These are phyloP conservation scores for Melanomma pulvis-pyrius DNA, from an alignment of 495 filamentous ascomycete species.

Conservation along the genomic window DNA sequence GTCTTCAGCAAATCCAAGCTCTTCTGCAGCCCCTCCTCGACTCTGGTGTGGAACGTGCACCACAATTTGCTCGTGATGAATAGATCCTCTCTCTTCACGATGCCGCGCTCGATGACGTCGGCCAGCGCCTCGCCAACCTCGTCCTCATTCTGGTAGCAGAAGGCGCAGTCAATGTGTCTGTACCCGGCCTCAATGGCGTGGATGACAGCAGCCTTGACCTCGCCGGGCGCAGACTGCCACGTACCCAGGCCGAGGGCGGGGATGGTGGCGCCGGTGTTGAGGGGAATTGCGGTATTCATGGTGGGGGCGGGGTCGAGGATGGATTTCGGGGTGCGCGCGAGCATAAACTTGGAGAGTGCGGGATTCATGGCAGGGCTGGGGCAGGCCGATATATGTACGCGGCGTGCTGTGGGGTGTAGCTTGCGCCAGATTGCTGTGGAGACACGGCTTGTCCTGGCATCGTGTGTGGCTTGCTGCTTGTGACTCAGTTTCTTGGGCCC, in stretches of 20 bases:
- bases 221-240: constrained; percentile 71
- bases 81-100: constrained; percentile 72
- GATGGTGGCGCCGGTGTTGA: constrained; percentile 77
- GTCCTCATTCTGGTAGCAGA: constrained; percentile 52
- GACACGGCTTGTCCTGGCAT: too few relatives aligned
- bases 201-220: constrained; percentile 50
- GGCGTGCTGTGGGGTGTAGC: not conserved
- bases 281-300: constrained; percentile 58
- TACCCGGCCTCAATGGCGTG: constrained; percentile 47
- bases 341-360: constrained; percentile 41
- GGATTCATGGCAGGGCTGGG: constrained; percentile 40
- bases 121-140: constrained; percentile 57
- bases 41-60: constrained; percentile 73
- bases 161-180: constrained; percentile 48
- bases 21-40: constrained; percentile 68
- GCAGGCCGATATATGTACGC: constrained; percentile 2
- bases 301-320: constrained; percentile 42
- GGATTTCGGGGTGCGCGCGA: constrained; percentile 37
- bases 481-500: too few relatives aligned
- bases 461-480: too few relatives aligned
- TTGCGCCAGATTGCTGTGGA: too few relatives aligned
- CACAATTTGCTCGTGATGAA: constrained; percentile 86
- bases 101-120: constrained; percentile 66
- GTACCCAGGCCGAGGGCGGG: constrained; percentile 74
- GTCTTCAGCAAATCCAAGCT: constrained; percentile 71